phyloP scores from a whole-genome alignment of 2,329 filamentous ascomycete genomes.

The Aspergillus luchuensis region DNA sequence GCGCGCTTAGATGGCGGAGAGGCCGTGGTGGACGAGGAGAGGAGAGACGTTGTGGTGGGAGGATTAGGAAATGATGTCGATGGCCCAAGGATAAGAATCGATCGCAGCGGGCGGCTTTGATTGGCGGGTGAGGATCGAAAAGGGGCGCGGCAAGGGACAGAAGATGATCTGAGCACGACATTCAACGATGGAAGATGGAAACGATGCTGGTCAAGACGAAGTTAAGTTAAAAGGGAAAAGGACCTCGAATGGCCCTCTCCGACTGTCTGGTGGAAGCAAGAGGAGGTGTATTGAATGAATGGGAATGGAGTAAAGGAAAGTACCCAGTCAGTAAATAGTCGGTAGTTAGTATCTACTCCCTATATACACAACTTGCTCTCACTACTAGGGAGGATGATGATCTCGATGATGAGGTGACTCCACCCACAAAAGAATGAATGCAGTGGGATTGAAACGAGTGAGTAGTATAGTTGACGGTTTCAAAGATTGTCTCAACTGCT shows the following conservation, averaged over 20 bases:
- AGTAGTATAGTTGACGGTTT: neutral
- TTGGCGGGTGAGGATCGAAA: conserved; percentile 26
- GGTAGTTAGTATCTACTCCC: too few species aligned
- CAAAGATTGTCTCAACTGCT: neutral
- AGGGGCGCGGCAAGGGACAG: conserved; percentile 28
- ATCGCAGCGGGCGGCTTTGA: conserved; percentile 18
- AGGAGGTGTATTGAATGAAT: too few species aligned
- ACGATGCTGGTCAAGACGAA: neutral
- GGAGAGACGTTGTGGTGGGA: conserved; percentile 11
- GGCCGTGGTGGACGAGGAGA: conserved; percentile 17
- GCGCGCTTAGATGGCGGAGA: conserved; percentile 12
- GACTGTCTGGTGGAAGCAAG: too few species aligned
- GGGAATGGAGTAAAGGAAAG: neutral
- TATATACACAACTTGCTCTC: too few species aligned
- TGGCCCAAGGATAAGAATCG: conserved; percentile 8
- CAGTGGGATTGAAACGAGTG: conserved; percentile 1
- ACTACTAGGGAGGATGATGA: too few species aligned
- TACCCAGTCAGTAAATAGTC: too few species aligned
- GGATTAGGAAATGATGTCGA: conserved; percentile 11
- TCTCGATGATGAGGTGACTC: too few species aligned
- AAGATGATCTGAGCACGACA: conserved; percentile 25
- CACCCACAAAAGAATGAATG: neutral
- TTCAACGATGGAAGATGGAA: conserved; percentile 9
- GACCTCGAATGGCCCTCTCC: too few species aligned
- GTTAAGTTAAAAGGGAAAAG: neutral